Evolutionary conservation across 305 asterid genomes (phyloP), one percentile per base, ranked within the genome.

Genomic region (Fraxinus xanthoxyloides): DNA sequence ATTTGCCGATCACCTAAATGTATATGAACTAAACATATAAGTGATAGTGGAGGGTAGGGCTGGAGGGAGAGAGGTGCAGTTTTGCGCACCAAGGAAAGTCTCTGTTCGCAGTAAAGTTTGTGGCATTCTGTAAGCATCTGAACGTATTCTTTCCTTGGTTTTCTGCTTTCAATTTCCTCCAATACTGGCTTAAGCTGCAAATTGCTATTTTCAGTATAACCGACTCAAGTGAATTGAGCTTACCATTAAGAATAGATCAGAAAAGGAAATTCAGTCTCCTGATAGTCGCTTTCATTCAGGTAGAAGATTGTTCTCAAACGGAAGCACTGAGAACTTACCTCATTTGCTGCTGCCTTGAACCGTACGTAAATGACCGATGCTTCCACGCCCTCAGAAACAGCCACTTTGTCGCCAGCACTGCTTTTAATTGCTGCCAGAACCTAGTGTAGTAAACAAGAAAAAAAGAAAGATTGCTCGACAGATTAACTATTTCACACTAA

Each of bases 301-400:
- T 23, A 26, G 79, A 38, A 82, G 26, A 83, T 77, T 69, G 31
- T 19, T 43, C 26, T 69, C 9, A 43, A 80, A 46, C 26, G 36
- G 80, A 85, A 30, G 80, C 76, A 32, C 40, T 70, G 72, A 81
- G 79, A 59, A 79, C 13, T 65, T 79, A 92, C 99, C 98, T 97
- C 98, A 84, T 92, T 93, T 80, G 99, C 98, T 70, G 97, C 98
- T 80, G 98, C 98, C 92, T 97, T 95, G 87, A 97, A 97, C 76
- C 97, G 95, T 69, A 97, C 98, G 82, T 93, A 97, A 36, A 93
- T 97, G 51, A 92, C 90, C 46, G 99, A 97, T 76, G 99, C 95
- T 89, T 97, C 98, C 77, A 93, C 95, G 78, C 94, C 97, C 88
- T 97, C 98, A 69, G 99, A 95, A 63, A 95, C 90, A 79, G 97